Conservation (phyloP, 345 rosid species). For the Citrus sp. region DNA sequence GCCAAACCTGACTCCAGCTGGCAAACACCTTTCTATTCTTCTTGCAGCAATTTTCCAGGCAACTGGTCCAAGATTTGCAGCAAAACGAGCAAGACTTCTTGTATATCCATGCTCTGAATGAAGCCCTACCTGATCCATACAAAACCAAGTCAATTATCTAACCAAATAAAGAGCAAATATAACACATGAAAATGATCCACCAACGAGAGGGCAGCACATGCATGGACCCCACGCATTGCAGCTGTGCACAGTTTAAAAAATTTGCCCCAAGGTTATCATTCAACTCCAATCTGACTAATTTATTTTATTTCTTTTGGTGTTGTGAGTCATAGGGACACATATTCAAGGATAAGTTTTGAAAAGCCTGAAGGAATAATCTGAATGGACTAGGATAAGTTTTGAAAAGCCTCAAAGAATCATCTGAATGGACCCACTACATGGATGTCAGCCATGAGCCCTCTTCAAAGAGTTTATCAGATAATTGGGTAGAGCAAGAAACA, state of each 20-base stretch:
- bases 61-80: slow-evolving; percentile 67
- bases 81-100: slow-evolving; percentile 75
- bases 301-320: neutral
- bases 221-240: neutral
- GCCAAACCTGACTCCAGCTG: slow-evolving; percentile 59
- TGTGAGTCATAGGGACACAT: neutral
- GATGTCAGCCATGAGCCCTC: neutral
- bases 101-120: slow-evolving; percentile 72
- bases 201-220: slow-evolving; percentile 3
- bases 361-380: neutral
- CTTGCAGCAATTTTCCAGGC: slow-evolving; percentile 65
- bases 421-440: slow-evolving; percentile 1
- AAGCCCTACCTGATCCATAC: slow-evolving; percentile 66
- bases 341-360: neutral
- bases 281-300: neutral
- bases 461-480: slow-evolving; percentile 7
- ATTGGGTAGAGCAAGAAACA: slow-evolving; percentile 19
- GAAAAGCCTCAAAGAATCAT: neutral
- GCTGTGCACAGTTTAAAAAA: slow-evolving; percentile 6
- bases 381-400: neutral
- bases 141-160: slow-evolving; percentile 17
- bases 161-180: slow-evolving; percentile 4
- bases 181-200: slow-evolving; percentile 3
- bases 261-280: neutral
- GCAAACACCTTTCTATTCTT: slow-evolving; percentile 54